phyloP scores from a whole-genome alignment of 1,139 yeast species.

The Magnusiomyces tetraspermus region DNA sequence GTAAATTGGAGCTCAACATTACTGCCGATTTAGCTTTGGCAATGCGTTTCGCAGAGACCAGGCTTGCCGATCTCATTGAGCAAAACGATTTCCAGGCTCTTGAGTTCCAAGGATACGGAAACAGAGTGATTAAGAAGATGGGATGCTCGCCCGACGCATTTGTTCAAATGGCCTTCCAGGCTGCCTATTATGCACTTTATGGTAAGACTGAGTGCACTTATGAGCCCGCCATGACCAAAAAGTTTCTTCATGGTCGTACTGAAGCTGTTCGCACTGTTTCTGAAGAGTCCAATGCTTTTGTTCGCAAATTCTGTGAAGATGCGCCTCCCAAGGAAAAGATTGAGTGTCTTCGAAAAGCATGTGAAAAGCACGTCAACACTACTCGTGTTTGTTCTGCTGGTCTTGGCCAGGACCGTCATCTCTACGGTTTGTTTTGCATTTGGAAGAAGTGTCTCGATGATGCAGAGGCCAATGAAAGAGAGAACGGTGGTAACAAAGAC shows the following conservation, averaged over 20 bases:
- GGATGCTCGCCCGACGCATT: constrained; percentile 92
- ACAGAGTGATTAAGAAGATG: constrained; percentile 69
- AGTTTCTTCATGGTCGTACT: constrained; percentile 79
- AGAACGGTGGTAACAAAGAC: constrained; percentile 3
- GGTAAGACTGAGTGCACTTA: constrained; percentile 91
- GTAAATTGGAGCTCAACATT: constrained; percentile 82
- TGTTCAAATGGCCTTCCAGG: constrained; percentile 90
- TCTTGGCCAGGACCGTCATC: constrained; percentile 81
- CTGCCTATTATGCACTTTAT: constrained; percentile 82
- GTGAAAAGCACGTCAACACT: constrained; percentile 56
- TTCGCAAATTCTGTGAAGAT: constrained; percentile 74
- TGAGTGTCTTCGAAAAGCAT: constrained; percentile 54
- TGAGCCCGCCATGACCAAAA: constrained; percentile 94
- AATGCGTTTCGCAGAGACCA: constrained; percentile 81
- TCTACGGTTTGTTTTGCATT: constrained; percentile 77
- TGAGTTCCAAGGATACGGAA: constrained; percentile 69
- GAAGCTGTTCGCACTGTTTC: constrained; percentile 86
- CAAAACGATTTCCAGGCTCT: constrained; percentile 82
- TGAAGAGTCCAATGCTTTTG: constrained; percentile 69
- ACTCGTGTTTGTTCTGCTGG: constrained; percentile 67
- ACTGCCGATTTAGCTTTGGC: constrained; percentile 71
- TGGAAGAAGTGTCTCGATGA: constrained; percentile 69
- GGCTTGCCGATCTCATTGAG: constrained; percentile 75
- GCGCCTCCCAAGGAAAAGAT: constrained; percentile 55
- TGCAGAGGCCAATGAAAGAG: constrained; percentile 25